phyloP scores from a whole-genome alignment of 163 green algal species.

The Coccomyxa subellipsoidea region DNA sequence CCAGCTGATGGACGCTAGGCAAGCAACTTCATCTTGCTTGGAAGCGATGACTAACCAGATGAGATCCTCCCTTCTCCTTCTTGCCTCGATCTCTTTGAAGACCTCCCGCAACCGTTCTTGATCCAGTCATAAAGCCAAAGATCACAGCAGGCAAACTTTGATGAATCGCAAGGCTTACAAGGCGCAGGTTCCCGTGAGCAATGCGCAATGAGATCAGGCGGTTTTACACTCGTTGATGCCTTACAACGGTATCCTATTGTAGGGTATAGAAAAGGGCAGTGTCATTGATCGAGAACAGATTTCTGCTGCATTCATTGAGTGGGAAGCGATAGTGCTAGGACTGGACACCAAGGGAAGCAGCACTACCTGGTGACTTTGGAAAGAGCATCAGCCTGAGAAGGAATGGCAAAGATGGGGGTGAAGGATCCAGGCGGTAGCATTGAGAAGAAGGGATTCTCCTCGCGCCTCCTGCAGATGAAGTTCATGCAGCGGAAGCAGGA shows the following conservation, averaged over 20 bases:
- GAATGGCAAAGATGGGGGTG: neutral
- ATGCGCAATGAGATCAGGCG: too few relatives aligned
- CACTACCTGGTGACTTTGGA: neutral
- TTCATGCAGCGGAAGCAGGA: slow-evolving; percentile 14
- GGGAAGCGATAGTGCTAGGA: neutral
- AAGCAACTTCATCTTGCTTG: neutral
- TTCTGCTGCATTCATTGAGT: too few relatives aligned
- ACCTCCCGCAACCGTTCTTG: neutral
- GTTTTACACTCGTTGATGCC: too few relatives aligned
- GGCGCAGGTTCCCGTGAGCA: too few relatives aligned
- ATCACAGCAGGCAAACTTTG: too few relatives aligned
- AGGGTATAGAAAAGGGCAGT: too few relatives aligned
- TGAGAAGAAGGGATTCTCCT: neutral
- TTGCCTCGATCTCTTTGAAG: neutral
- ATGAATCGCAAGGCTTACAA: too few relatives aligned
- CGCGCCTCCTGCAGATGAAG: slow-evolving; percentile 13
- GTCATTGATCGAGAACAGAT: too few relatives aligned
- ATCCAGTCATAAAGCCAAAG: neutral
- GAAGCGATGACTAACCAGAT: neutral
- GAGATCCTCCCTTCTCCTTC: neutral
- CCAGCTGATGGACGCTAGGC: too few relatives aligned
- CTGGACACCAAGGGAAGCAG: neutral
- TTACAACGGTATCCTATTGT: too few relatives aligned
- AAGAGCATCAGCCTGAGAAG: neutral
- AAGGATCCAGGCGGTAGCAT: neutral